phyloP scores from a whole-genome alignment of 306 rosid species.

The Fragaria iinumae region DNA sequence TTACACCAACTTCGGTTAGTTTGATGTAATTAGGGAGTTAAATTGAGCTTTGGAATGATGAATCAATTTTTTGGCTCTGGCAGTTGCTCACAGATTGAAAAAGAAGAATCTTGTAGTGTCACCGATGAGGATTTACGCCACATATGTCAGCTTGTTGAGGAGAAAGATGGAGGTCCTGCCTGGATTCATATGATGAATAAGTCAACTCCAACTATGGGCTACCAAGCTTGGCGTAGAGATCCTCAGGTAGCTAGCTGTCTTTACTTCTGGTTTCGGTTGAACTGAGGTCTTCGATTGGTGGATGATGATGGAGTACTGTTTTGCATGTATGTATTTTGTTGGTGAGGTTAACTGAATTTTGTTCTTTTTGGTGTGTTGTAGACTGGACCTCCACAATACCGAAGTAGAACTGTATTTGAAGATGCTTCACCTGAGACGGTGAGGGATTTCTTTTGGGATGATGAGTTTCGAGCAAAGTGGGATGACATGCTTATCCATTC shows the following conservation, averaged over 20 bases:
- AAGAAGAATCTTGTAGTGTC: conserved; percentile 36
- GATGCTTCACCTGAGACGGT: conserved; percentile 53
- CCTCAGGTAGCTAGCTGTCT: conserved; percentile 37
- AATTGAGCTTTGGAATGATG: not conserved
- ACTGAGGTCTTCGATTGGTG: not conserved
- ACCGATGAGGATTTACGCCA: conserved; percentile 47
- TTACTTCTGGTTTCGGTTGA: not conserved
- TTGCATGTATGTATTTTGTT: not conserved
- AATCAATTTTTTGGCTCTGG: not conserved
- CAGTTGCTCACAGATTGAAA: conserved; percentile 42
- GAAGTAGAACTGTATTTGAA: conserved; percentile 51
- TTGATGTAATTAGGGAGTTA: not conserved
- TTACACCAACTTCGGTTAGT: not conserved
- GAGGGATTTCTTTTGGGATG: conserved; percentile 69
- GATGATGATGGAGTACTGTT: not conserved
- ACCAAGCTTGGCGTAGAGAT: conserved; percentile 71
- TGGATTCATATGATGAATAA: conserved; percentile 98
- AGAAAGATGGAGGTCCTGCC: conserved; percentile 76
- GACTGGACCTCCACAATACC: conserved; percentile 62
- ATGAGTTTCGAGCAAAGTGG: conserved; percentile 50
- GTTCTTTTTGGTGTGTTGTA: conserved; percentile 20
- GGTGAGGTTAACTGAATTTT: conserved; percentile 15
- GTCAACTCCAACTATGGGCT: conserved; percentile 66
- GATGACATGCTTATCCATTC: conserved; percentile 55
- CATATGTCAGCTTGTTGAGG: conserved; percentile 45